Base-by-base conservation (phyloP, 1,284 basidiomycete genomes). In the Fistulina hepatica region DNA sequence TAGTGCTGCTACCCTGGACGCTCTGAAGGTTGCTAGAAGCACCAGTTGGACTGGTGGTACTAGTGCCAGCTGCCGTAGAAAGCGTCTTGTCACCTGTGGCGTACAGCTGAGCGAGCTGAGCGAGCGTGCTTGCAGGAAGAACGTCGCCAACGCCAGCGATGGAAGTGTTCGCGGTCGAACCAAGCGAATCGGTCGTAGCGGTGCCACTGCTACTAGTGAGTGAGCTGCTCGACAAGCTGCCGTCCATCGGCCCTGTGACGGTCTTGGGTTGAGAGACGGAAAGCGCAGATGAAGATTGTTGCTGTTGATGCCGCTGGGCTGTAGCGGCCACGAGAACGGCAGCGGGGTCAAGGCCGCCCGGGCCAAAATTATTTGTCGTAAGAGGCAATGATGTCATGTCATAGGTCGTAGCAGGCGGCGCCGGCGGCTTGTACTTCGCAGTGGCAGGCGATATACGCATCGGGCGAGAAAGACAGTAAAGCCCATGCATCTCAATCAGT, bases 401-500 rank as follows among this genome's bases (percentile, higher is more conserved):
- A 15, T n/a, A 31, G 15, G 9, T 13, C 2, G 20, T 19, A 7
- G 11, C 21, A 39, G 22, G 22, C 19, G 37, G 37, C 24, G 30
- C 10, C 25, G 37, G 33, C 13, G 21, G 31, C 57, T 84, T 88
- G 60, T 78, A 81, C 55, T 89, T 89, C 13, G 84, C 84, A 0
- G 85, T 89, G n/a, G 84, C 84, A 19, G 84, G 82, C 7, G 85
- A 88, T 45, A 89, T 85, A 41, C 85, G 80, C 84, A 89, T 86
- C 16, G 85, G 84, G 43, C 84, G 72, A 31, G 83, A 86, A 35
- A 86, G 67, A 52, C 85, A 89, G 50, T 88, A 88, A 6, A 89
- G 64, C 11, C 85, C 85, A 47, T 89, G 85, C 85, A 89, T 89
- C 59, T 92, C 89, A 39, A 84, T 78, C 40, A 92, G 65, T 4